Evolutionary conservation across 768 basidiomycete genomes (phyloP), one percentile per base, ranked within the genome.

Genomic region (Lactarius indigo): DNA sequence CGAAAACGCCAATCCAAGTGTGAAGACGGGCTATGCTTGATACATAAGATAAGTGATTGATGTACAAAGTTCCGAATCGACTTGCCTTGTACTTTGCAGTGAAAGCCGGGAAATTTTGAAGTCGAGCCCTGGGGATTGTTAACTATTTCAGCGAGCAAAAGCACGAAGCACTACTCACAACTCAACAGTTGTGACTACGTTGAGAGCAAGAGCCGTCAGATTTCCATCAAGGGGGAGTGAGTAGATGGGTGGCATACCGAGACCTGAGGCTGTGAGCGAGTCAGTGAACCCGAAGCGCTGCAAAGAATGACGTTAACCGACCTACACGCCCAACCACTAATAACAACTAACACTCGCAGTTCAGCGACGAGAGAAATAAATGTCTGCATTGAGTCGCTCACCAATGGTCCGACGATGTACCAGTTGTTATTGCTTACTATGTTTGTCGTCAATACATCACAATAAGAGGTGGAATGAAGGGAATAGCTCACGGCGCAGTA

Each of bases 401-500:
- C 70, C 61, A 68, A 23, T 15, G 68, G 64, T 2, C 44, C 62
- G 20, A 65, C 15, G 6, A 71, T 57, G 20, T n/a, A 64, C 70
- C 68, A 64, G 41, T 69, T 70, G 7, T 58, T 35, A 15, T 69
- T 71, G 70, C 70, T 71, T 56, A 71, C 70, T 71, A 20, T 3
- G n/a, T 8, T 13, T n/a, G 31, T 9, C 28, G 42, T 66, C n/a
- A 65, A 39, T 57, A 35, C 30, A 54, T 35, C 31, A 17, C 12
- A 39, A 50, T 61, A 28, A 9, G 54, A n/a, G n/a, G 15, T n/a
- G 52, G 9, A 55, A 33, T 31, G 31, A 30, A 18, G 8, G 56
- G 6, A 23, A 61, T 52, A 7, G 12, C 70, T 54, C 42, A 71
- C 70, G 42, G 17, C 33, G 64, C 26, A 54, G 47, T 20, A 71